Percentiles rank a stretch among this genome's conserved stretches.
These are phyloP conservation scores for Nicotiana attenuata DNA, from an alignment of 257 asterid species.

Conservation along the genomic window DNA sequence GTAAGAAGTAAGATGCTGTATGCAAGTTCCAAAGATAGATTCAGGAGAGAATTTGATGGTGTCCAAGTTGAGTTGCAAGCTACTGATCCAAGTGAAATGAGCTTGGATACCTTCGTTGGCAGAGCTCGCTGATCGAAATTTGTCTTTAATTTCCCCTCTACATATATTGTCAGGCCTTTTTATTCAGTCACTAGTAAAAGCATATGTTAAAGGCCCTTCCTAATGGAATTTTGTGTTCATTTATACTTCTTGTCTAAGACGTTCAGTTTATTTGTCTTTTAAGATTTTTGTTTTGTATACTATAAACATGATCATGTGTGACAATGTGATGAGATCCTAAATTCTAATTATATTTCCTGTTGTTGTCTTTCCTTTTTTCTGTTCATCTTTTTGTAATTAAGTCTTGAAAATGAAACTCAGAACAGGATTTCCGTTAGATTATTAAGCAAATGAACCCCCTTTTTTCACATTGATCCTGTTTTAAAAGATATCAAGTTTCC, in stretches of 20 bases:
- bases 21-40: constrained; percentile 59
- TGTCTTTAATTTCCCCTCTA: neutral
- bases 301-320: constrained; percentile 10
- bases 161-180: neutral
- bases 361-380: no score
- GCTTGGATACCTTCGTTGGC: constrained; percentile 52
- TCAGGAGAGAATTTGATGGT: constrained; percentile 74
- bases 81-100: constrained; percentile 78
- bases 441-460: neutral
- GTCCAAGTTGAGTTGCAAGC: constrained; percentile 70
- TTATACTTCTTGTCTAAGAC: constrained; percentile 9
- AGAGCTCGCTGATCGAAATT: constrained; percentile 38
- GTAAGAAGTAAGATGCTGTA: constrained; percentile 73
- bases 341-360: neutral
- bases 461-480: neutral
- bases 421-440: neutral
- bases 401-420: neutral
- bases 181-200: neutral
- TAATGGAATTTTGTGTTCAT: neutral
- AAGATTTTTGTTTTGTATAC: neutral
- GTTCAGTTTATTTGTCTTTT: neutral
- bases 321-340: neutral
- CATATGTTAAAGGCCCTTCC: neutral
- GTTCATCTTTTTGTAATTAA: no score
- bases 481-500: neutral